These are phyloP conservation scores for Mycena metata DNA, from an alignment of 768 basidiomycete genomes.

Conservation along the genomic window DNA sequence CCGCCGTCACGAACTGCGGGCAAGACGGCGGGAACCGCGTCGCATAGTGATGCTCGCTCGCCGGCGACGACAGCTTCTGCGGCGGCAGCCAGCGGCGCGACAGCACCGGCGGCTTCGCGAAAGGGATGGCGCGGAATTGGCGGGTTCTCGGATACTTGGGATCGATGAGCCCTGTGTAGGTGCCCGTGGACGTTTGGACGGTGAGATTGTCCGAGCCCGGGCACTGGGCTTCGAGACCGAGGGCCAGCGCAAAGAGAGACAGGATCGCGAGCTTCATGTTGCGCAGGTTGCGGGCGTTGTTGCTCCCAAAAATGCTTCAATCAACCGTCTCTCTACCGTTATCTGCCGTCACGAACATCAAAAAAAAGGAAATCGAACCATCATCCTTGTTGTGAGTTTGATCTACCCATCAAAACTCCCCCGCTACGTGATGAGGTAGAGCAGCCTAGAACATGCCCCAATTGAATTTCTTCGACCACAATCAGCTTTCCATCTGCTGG, in stretches of 20 bases:
- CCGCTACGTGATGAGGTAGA: too few relatives aligned
- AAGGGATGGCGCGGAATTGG: slow-evolving; percentile 21
- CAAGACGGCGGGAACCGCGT: slow-evolving; percentile 16
- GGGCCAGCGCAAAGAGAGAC: slow-evolving; percentile 22
- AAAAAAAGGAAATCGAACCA: too few relatives aligned
- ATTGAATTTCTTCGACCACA: too few relatives aligned
- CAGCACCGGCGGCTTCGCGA: slow-evolving; percentile 19
- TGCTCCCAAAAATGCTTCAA: too few relatives aligned
- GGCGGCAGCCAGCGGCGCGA: slow-evolving; percentile 20
- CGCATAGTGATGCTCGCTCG: slow-evolving; percentile 18
- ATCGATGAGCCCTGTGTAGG: slow-evolving; percentile 17
- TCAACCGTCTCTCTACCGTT: too few relatives aligned
- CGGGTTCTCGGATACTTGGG: slow-evolving; percentile 14
- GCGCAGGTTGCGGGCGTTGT: slow-evolving; percentile 2
- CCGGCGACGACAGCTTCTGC: slow-evolving; percentile 15
- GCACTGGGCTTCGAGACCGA: slow-evolving; percentile 20
- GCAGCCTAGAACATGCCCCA: too few relatives aligned
- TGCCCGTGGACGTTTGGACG: slow-evolving; percentile 20
- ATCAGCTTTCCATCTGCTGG: too few relatives aligned
- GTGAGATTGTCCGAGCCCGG: slow-evolving; percentile 55
- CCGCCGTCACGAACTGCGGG: slow-evolving; percentile 20
- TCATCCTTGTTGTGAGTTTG: too few relatives aligned
- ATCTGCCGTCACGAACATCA: too few relatives aligned
- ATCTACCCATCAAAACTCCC: too few relatives aligned
- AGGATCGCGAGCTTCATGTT: slow-evolving; percentile 28